phyloP scores from a whole-genome alignment of 495 filamentous ascomycete genomes.

The Stereocaulon alpinum region DNA sequence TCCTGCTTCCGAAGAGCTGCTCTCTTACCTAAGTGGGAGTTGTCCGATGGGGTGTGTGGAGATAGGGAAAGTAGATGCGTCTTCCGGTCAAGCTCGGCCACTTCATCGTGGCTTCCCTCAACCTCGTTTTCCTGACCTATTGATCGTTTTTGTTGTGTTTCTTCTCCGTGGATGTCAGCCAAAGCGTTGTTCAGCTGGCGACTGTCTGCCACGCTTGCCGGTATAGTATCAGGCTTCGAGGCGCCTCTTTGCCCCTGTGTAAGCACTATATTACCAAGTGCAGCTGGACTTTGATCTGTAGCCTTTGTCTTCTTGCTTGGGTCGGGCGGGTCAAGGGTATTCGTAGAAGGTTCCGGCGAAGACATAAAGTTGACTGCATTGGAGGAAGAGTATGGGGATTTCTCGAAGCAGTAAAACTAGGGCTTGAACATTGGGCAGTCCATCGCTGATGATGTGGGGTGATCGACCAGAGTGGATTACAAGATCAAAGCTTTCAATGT shows the following conservation, averaged over 20 bases:
- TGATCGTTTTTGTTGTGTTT: background rate
- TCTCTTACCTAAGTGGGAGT: background rate
- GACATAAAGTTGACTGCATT: slow-evolving; percentile 8
- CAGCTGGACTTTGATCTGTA: background rate
- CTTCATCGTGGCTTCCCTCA: background rate
- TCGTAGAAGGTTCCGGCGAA: background rate
- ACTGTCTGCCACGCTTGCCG: background rate
- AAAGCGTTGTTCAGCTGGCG: background rate
- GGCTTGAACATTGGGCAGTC: background rate
- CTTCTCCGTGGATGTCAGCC: background rate
- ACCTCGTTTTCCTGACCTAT: background rate
- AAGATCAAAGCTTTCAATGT: background rate
- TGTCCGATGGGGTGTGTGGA: background rate
- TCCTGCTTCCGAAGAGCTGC: background rate
- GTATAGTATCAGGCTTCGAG: no score
- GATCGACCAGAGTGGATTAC: background rate
- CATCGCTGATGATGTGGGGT: background rate
- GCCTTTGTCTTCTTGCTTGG: background rate
- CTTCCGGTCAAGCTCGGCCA: background rate
- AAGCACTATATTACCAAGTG: no score
- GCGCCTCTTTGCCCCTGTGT: background rate
- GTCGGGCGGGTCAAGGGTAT: background rate
- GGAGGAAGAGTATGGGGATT: background rate
- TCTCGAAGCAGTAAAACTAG: background rate
- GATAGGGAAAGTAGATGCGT: background rate